A percentile compares a stretch with the other conserved stretches of the same genome.
Evolutionary conservation across 768 basidiomycete genomes (phyloP).

Genomic region (Psilocybe azurescens): DNA sequence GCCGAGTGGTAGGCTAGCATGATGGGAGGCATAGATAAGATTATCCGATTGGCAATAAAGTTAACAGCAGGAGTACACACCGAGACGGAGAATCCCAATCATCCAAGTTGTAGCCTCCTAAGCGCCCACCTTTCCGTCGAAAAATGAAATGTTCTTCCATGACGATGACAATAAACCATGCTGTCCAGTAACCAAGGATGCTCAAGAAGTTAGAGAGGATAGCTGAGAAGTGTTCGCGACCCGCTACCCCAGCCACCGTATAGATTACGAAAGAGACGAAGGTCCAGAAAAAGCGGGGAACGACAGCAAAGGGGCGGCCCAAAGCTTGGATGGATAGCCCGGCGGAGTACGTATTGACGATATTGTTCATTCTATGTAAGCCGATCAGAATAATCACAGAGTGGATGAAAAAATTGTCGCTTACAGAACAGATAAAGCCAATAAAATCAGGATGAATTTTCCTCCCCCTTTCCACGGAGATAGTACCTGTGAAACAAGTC

Average conservation of each 20-base stretch:
- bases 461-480: slow-evolving; percentile 48
- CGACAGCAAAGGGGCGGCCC: slow-evolving; percentile 19
- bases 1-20: slow-evolving; percentile 17
- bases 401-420: not conserved
- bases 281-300: slow-evolving; percentile 24
- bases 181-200: slow-evolving; percentile 23
- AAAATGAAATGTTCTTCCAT: slow-evolving; percentile 23
- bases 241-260: slow-evolving; percentile 20
- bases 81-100: slow-evolving; percentile 20
- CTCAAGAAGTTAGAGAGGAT: slow-evolving; percentile 21
- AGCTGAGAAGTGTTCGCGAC: slow-evolving; percentile 18
- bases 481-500: slow-evolving; percentile 47
- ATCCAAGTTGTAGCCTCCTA: slow-evolving; percentile 21
- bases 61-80: not conserved
- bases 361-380: slow-evolving; percentile 18
- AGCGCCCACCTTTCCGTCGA: slow-evolving; percentile 16
- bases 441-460: slow-evolving; percentile 20
- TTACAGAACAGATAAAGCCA: slow-evolving; percentile 19
- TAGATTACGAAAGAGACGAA: slow-evolving; percentile 18
- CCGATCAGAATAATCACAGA: not conserved
- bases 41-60: not conserved
- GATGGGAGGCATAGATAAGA: not conserved
- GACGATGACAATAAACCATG: slow-evolving; percentile 19
- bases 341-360: slow-evolving; percentile 22
- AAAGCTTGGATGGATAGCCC: slow-evolving; percentile 21